Conservation (phyloP, 345 rosid genomes). For the Syzygium jambos region DNA sequence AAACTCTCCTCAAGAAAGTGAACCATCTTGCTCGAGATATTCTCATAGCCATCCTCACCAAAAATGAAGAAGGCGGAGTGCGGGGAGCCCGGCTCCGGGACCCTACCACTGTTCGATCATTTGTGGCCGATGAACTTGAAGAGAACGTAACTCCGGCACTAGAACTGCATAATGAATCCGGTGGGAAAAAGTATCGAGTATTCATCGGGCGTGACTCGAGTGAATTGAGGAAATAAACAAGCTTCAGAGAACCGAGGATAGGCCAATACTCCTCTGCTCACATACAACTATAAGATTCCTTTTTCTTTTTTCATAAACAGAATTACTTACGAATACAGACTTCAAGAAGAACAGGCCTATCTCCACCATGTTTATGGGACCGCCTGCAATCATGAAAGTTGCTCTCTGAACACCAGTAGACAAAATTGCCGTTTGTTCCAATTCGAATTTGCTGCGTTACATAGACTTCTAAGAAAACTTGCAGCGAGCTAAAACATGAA, state of each 20-base stretch:
- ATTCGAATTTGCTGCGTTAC: neutral
- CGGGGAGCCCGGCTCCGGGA: conserved; percentile 42
- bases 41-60: conserved; percentile 65
- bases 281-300: neutral
- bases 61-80: conserved; percentile 27
- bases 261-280: neutral
- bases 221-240: neutral
- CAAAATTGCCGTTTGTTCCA: neutral
- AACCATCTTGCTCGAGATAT: conserved; percentile 95
- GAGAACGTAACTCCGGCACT: conserved; percentile 32
- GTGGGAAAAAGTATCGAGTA: conserved; percentile 39
- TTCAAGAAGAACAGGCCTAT: neutral
- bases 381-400: neutral
- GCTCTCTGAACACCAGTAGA: neutral
- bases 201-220: conserved; percentile 25
- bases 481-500: neutral
- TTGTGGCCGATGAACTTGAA: conserved; percentile 29
- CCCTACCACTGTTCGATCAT: conserved; percentile 8
- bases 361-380: neutral
- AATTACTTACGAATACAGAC: neutral
- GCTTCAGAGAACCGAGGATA: neutral
- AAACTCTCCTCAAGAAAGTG: conserved; percentile 82
- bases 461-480: neutral
- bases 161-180: conserved; percentile 34
- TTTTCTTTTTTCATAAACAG: neutral